These are phyloP conservation scores for Solioccasus polychromus DNA, from an alignment of 768 basidiomycete genomes.

Conservation along the genomic window DNA sequence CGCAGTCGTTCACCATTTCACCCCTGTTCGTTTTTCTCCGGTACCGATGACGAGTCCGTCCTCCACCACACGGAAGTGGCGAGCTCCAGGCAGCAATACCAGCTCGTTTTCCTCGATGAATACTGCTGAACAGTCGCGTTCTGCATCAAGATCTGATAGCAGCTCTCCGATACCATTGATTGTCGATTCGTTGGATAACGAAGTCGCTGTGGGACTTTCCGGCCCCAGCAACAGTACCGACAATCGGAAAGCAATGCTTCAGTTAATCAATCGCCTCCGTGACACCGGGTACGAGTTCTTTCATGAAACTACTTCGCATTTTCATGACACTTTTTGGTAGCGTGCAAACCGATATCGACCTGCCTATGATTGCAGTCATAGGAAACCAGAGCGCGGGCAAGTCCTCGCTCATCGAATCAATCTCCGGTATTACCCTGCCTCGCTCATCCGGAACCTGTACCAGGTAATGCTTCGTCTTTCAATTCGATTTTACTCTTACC, in stretches of 20 bases:
- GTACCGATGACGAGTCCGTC: no score
- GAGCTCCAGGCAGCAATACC: not conserved
- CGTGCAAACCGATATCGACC: constrained; percentile 65
- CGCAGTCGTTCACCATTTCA: not conserved
- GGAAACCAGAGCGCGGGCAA: constrained; percentile 76
- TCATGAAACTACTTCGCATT: not conserved
- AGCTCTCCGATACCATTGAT: not conserved
- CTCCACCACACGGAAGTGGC: no score
- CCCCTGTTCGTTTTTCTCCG: no score
- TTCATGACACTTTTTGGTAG: constrained; percentile 31
- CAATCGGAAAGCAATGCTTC: constrained; percentile 49
- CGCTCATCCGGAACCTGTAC: constrained; percentile 76
- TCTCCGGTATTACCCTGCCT: constrained; percentile 69
- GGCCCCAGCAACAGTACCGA: constrained; percentile 41
- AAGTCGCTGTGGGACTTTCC: constrained; percentile 49
- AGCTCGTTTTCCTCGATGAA: not conserved
- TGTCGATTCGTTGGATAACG: no score
- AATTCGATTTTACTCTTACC: not conserved
- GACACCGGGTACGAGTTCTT: constrained; percentile 50
- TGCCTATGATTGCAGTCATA: constrained; percentile 72
- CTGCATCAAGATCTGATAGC: not conserved
- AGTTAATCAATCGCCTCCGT: constrained; percentile 57
- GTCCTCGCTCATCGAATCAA: constrained; percentile 74
- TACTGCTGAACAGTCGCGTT: not conserved
- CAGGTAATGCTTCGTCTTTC: constrained; percentile 37